Evolutionary conservation across 2,329 filamentous ascomycete genomes (phyloP), one percentile per base, ranked within the genome.

Genomic region (Cercospora zeina): DNA sequence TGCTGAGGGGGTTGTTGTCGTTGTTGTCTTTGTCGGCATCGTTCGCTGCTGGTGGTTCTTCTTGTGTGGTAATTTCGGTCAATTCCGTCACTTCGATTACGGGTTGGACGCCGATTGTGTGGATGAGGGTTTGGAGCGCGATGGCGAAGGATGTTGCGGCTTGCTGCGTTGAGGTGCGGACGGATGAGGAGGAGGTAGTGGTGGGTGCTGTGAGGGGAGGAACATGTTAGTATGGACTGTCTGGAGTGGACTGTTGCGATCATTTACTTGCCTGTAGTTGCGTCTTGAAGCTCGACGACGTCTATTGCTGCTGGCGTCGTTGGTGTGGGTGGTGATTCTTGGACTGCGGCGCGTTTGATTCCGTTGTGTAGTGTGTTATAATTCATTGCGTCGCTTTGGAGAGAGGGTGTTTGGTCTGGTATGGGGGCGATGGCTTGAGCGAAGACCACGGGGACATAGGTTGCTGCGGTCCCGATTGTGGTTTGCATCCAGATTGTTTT

Each of bases 401-500:
- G 65, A 1, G 61, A 62, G 4, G 69, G 65, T 58, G 58, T 65
- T 62, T 75, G 71, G 49, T 72, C 69, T 5, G 69, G 70, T 0
- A 73, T 66, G 5, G 60, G 37, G 14, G 66, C 67, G 59, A 74
- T 74, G 2, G 69, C 71, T 37, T 75, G 73, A 1, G 73, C 73
- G 65, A 71, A 74, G 60, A 70, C 55, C 54, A 70, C 58, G 27
- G 67, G 37, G 14, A 68, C 55, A 42, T 65, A 74, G 42, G 70
- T 72, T 19, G 61, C 64, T 1, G 66, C 64, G 8, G 51, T 60
- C 21, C 64, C 56, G 37, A 67, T 33, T 36, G 55, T 33, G 47
- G 62, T 65, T 24, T 64, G 61, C 10, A 68, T 54, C 68, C 68
- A 74, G 42, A 67, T 53, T 16, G 70, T 71, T 0, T 70, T 73